phyloP scores from a whole-genome alignment of 2,329 filamentous ascomycete genomes.

The Acrocalymma vagum region DNA sequence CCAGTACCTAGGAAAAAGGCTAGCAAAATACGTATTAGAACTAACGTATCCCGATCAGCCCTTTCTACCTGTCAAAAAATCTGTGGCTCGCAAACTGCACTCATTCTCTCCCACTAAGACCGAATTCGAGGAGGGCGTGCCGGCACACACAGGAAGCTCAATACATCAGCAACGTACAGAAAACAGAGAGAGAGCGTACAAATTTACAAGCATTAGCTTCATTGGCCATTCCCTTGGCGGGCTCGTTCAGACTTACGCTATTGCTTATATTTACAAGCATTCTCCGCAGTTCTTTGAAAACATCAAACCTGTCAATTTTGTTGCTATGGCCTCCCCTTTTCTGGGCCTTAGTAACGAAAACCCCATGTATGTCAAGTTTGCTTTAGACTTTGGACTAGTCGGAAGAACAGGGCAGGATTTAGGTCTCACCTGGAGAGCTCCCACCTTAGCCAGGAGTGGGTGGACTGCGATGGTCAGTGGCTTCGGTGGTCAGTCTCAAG shows the following conservation, averaged over 20 bases:
- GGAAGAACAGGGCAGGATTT: slow-evolving; percentile 96
- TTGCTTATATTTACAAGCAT: slow-evolving; percentile 96
- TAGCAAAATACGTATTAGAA: slow-evolving; percentile 88
- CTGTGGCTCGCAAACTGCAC: slow-evolving; percentile 58
- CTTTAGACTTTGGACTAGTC: slow-evolving; percentile 93
- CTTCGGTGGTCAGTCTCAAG: slow-evolving; percentile 69
- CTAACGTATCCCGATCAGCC: slow-evolving; percentile 96
- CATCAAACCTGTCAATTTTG: slow-evolving; percentile 90
- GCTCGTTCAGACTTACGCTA: slow-evolving; percentile 89
- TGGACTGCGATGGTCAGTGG: slow-evolving; percentile 90
- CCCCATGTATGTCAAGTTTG: slow-evolving; percentile 95
- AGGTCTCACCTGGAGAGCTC: slow-evolving; percentile 91
- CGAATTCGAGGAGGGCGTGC: slow-evolving; percentile 56
- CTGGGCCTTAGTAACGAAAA: slow-evolving; percentile 96
- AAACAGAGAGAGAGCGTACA: slow-evolving; percentile 69
- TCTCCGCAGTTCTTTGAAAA: slow-evolving; percentile 88
- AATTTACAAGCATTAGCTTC: slow-evolving; percentile 94
- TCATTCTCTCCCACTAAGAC: slow-evolving; percentile 54
- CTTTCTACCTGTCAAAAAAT: slow-evolving; percentile 73
- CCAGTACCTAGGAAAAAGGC: slow-evolving; percentile 93
- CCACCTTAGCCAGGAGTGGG: slow-evolving; percentile 82
- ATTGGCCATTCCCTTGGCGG: slow-evolving; percentile 92
- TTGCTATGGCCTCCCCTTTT: slow-evolving; percentile 86
- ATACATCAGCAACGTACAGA: slow-evolving; percentile 61
- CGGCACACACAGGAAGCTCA: slow-evolving; percentile 68